Evolutionary conservation across 257 asterid species (phyloP).

Genomic region (Galeopsis tetrahit): DNA sequence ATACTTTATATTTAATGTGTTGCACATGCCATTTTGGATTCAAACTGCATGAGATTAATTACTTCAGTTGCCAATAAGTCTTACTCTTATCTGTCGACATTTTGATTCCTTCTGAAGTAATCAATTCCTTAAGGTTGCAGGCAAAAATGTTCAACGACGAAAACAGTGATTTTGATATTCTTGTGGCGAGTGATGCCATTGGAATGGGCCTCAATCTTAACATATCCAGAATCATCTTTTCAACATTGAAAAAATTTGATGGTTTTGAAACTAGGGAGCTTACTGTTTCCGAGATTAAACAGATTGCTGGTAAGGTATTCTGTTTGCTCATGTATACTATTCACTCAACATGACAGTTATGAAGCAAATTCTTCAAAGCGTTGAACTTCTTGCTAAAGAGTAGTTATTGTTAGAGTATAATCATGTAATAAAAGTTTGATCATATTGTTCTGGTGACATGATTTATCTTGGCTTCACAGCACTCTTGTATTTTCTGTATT

Average conservation of each 20-base stretch:
- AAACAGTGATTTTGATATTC: constrained; percentile 79
- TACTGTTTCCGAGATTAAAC: constrained; percentile 88
- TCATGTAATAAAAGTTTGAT: constrained; percentile 1
- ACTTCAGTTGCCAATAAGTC: constrained; percentile 10
- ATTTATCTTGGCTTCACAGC: constrained; percentile 9
- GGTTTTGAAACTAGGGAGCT: constrained; percentile 76
- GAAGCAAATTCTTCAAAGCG: constrained; percentile 21
- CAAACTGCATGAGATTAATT: constrained; percentile 11
- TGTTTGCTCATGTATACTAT: constrained; percentile 19
- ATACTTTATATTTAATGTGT: neutral
- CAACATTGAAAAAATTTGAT: constrained; percentile 80
- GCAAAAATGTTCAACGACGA: constrained; percentile 96
- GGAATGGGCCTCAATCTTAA: constrained; percentile 99
- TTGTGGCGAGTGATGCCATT: constrained; percentile 96
- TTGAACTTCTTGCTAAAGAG: constrained; percentile 20
- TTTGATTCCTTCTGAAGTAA: constrained; percentile 46
- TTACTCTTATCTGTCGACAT: constrained; percentile 4
- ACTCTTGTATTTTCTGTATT: neutral
- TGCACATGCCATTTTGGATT: constrained; percentile 24
- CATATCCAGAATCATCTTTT: constrained; percentile 87
- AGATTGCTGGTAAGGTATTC: constrained; percentile 77
- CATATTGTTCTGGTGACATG: neutral
- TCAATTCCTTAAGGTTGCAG: constrained; percentile 72
- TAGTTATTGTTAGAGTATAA: constrained; percentile 19
- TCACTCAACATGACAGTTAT: constrained; percentile 16